phyloP scores from a whole-genome alignment of 148 eudicot species.

The Silene uniflora region DNA sequence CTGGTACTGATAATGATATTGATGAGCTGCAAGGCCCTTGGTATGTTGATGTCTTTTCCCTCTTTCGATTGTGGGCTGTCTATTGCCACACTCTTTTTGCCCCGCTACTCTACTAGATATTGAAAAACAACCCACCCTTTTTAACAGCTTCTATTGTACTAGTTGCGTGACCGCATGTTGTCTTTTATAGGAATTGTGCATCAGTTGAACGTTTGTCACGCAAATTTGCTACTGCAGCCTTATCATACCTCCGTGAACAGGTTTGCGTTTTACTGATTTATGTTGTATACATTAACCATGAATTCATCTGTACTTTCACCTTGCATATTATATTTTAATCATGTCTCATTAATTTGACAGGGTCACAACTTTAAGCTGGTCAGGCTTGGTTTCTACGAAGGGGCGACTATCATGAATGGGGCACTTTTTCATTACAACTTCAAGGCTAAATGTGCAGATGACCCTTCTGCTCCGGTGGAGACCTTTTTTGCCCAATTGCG shows the following conservation, averaged over 20 bases:
- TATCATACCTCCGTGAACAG: not conserved
- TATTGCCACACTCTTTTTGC: too few relatives aligned
- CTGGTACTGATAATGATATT: too few relatives aligned
- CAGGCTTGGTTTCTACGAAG: not conserved
- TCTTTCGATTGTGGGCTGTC: too few relatives aligned
- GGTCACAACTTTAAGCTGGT: not conserved
- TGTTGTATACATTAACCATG: not conserved
- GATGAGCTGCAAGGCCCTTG: too few relatives aligned
- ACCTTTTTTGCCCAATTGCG: not conserved
- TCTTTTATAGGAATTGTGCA: not conserved
- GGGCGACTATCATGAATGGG: not conserved
- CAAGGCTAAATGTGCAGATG: not conserved
- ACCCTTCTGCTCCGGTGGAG: not conserved
- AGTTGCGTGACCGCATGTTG: too few relatives aligned
- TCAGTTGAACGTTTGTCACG: not conserved
- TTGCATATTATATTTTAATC: too few relatives aligned
- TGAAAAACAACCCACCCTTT: too few relatives aligned
- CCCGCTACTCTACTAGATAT: too few relatives aligned
- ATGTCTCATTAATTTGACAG: not conserved
- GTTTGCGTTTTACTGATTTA: not conserved
- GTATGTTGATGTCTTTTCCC: too few relatives aligned
- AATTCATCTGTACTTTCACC: not conserved
- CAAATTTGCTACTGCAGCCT: not conserved
- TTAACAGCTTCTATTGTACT: too few relatives aligned
- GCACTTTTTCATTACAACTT: not conserved